Conservation (phyloP, 768 basidiomycete species). For the Auricularia sp. region DNA sequence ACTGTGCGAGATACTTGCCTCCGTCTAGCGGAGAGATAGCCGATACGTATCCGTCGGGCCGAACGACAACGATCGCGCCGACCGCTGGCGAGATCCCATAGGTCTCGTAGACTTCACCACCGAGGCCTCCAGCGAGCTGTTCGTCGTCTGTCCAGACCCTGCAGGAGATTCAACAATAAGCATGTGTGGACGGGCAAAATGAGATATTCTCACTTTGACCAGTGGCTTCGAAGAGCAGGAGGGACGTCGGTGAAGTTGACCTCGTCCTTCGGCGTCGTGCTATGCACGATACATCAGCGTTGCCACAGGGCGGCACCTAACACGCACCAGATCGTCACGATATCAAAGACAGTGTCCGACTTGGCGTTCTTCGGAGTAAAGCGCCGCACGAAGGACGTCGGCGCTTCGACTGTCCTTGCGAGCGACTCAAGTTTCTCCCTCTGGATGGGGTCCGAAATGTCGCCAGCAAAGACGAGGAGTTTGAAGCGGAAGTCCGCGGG, state of each 20-base stretch:
- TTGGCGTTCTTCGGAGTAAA: slow-evolving; percentile 20
- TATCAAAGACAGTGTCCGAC: slow-evolving; percentile 19
- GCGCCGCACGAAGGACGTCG: slow-evolving; percentile 19
- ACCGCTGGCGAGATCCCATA: slow-evolving; percentile 37
- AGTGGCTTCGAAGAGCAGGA: slow-evolving; percentile 38
- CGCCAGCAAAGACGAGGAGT: slow-evolving; percentile 44
- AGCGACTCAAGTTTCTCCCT: slow-evolving; percentile 21
- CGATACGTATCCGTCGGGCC: slow-evolving; percentile 61
- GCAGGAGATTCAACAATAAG: slow-evolving; percentile 15
- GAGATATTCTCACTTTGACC: slow-evolving; percentile 39
- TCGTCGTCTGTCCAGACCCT: slow-evolving; percentile 36
- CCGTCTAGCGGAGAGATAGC: slow-evolving; percentile 40
- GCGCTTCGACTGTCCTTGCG: slow-evolving; percentile 24
- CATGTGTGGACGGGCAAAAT: not conserved
- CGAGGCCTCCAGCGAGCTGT: slow-evolving; percentile 32
- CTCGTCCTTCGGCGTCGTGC: slow-evolving; percentile 21
- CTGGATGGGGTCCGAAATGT: slow-evolving; percentile 25
- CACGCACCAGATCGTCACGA: slow-evolving; percentile 24
- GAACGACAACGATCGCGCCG: slow-evolving; percentile 45
- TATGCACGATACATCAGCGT: not conserved
- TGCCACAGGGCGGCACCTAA: not conserved
- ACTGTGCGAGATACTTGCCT: slow-evolving; percentile 22
- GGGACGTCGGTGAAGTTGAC: slow-evolving; percentile 41
- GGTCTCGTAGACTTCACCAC: slow-evolving; percentile 46
- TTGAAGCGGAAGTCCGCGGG: slow-evolving; percentile 47